Percentiles rank a stretch among this genome's conserved stretches.
These are phyloP conservation scores for Eragrostis nindensis DNA, from an alignment of 176 grass and related monocot genomes.

Conservation along the genomic window DNA sequence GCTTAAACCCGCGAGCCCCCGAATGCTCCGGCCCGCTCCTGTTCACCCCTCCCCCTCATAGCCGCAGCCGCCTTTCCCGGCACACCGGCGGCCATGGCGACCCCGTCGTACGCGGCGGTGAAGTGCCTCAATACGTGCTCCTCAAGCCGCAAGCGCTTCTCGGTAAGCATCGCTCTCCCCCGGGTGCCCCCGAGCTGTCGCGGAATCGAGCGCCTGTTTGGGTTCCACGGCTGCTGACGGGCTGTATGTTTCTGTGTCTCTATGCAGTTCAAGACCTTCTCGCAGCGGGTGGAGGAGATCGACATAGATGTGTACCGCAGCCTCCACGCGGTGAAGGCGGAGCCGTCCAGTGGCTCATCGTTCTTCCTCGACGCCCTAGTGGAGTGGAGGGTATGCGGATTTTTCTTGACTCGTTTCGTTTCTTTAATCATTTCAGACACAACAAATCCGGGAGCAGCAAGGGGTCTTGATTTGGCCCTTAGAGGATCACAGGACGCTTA, in stretches of 20 bases:
- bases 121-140: slow-evolving; percentile 85
- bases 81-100: slow-evolving; percentile 55
- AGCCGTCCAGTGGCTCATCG: slow-evolving; percentile 79
- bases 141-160: slow-evolving; percentile 71
- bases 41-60: neutral
- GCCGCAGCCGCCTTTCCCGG: neutral
- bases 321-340: slow-evolving; percentile 63
- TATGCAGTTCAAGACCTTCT: slow-evolving; percentile 90
- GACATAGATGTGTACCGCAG: slow-evolving; percentile 85
- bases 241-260: slow-evolving; percentile 5
- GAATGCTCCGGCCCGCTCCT: neutral
- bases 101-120: slow-evolving; percentile 56
- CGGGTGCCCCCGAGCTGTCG: neutral
- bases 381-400: slow-evolving; percentile 74
- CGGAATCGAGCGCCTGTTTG: slow-evolving; percentile 1
- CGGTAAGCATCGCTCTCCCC: slow-evolving; percentile 46
- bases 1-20: slow-evolving; percentile 53
- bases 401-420: slow-evolving; percentile 1
- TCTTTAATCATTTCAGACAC: neutral
- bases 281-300: slow-evolving; percentile 80
- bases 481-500: slow-evolving; percentile 18
- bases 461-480: slow-evolving; percentile 12
- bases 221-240: slow-evolving; percentile 11
- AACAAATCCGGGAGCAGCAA: neutral
- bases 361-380: slow-evolving; percentile 78